Conservation (phyloP, 305 asterid species). For the Solanum chacoense region DNA sequence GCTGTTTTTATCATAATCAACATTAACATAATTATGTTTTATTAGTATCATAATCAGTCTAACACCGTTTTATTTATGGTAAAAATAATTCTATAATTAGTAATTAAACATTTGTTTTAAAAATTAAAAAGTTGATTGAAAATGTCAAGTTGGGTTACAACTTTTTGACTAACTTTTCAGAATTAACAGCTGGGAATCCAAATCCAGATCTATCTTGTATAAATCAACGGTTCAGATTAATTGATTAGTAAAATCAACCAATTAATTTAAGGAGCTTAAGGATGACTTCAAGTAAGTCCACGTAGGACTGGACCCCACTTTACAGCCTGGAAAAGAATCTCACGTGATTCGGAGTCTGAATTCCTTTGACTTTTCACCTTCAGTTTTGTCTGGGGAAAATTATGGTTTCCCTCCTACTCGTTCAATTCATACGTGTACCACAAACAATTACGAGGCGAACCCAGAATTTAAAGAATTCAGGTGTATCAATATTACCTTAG, state of each 20-base stretch:
- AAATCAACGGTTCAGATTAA: constrained; percentile 23
- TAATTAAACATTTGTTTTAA: neutral
- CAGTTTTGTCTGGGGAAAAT: neutral
- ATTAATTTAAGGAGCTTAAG: constrained; percentile 11
- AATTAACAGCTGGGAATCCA: constrained; percentile 27
- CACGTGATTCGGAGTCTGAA: constrained; percentile 35
- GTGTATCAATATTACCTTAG: neutral
- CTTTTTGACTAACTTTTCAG: constrained; percentile 33
- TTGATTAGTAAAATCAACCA: neutral
- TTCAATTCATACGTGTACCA: too few species aligned
- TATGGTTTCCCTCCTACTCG: neutral
- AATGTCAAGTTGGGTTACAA: constrained; percentile 15
- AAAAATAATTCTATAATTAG: neutral
- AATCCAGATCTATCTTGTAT: constrained; percentile 1
- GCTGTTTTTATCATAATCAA: constrained; percentile 12
- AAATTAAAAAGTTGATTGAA: neutral
- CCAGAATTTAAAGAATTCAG: rapidly evolving
- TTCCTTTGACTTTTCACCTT: constrained; percentile 26
- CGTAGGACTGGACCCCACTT: constrained; percentile 27
- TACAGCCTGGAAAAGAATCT: constrained; percentile 54
- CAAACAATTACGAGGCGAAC: rapidly evolving
- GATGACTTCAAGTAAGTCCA: constrained; percentile 40
- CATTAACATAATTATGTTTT: neutral
- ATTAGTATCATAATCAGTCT: neutral
- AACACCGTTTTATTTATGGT: neutral